Percentiles rank a stretch among this genome's conserved stretches.
Evolutionary conservation across 257 asterid genomes (phyloP).

Genomic region (Scutellaria barbata): DNA sequence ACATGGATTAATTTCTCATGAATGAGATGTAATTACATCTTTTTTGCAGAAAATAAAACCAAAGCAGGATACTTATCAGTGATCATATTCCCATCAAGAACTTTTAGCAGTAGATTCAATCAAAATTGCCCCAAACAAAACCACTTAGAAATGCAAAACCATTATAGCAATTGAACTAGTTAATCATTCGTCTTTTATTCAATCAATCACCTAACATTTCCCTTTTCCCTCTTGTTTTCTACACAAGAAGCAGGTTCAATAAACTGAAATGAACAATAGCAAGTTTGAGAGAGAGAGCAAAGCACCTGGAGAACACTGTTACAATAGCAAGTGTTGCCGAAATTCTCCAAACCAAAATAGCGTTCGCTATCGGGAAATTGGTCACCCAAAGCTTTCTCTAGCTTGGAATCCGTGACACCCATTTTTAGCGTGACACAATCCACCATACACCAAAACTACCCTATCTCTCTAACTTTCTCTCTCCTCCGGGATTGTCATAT

Average conservation of each 20-base stretch:
- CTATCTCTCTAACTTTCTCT: constrained; percentile 38
- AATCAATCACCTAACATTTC: constrained; percentile 3
- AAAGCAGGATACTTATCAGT: not conserved
- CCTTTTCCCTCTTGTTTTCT: not conserved
- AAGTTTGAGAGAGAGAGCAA: constrained; percentile 1
- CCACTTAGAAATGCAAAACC: not conserved
- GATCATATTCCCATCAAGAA: not conserved
- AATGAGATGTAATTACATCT: constrained; percentile 6
- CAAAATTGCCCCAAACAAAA: not conserved
- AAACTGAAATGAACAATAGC: not conserved
- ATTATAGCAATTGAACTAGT: constrained; percentile 14
- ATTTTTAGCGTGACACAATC: constrained; percentile 48
- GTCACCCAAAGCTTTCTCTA: constrained; percentile 66
- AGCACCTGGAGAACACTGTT: constrained; percentile 66
- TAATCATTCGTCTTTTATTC: not conserved
- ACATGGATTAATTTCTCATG: not conserved
- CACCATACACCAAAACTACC: constrained; percentile 56
- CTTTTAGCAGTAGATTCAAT: constrained; percentile 8
- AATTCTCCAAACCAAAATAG: constrained; percentile 67
- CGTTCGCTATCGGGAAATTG: constrained; percentile 73
- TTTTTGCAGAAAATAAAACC: not conserved
- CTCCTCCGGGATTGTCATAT: constrained; percentile 1
- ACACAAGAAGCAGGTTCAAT: not conserved
- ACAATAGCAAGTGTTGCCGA: constrained; percentile 68
- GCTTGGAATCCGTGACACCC: constrained; percentile 67